phyloP scores from a whole-genome alignment of 495 filamentous ascomycete genomes.

The Lepidopterella palustris region DNA sequence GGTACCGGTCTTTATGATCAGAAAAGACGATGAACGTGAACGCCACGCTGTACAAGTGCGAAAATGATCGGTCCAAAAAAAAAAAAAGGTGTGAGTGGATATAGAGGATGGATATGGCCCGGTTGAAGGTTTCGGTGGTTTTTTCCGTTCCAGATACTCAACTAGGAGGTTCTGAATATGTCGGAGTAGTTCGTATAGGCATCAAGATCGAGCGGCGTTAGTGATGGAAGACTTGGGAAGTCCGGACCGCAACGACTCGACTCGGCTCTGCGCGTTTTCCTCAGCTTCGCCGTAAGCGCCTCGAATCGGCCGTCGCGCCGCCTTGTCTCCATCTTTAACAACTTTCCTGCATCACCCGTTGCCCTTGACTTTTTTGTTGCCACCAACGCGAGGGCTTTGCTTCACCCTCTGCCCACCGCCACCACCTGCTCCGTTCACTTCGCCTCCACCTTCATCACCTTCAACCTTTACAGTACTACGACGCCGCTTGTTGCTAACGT shows the following conservation, averaged over 20 bases:
- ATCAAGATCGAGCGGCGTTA: no score
- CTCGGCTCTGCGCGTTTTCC: background rate
- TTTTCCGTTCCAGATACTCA: background rate
- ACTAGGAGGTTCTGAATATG: background rate
- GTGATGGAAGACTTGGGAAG: background rate
- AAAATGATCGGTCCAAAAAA: background rate
- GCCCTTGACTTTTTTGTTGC: conserved; percentile 29
- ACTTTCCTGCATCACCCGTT: conserved; percentile 2
- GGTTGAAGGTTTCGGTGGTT: background rate
- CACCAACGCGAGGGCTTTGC: conserved; percentile 32
- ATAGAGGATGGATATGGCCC: no score
- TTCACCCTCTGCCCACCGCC: conserved; percentile 36
- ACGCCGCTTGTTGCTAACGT: conserved; percentile 69
- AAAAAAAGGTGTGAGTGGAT: background rate
- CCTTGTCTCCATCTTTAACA: background rate
- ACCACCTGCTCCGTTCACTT: conserved; percentile 37
- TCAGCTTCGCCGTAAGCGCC: background rate
- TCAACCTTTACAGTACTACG: conserved; percentile 73
- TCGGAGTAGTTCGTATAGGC: background rate
- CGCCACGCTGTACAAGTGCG: conserved; percentile 25
- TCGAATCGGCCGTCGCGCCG: background rate
- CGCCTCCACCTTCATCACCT: conserved; percentile 49
- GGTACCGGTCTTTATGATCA: background rate
- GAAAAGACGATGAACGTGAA: background rate
- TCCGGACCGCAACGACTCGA: background rate